Evolutionary conservation across 768 basidiomycete species (phyloP).

Genomic region (Pilatotrama ljubarskyi): DNA sequence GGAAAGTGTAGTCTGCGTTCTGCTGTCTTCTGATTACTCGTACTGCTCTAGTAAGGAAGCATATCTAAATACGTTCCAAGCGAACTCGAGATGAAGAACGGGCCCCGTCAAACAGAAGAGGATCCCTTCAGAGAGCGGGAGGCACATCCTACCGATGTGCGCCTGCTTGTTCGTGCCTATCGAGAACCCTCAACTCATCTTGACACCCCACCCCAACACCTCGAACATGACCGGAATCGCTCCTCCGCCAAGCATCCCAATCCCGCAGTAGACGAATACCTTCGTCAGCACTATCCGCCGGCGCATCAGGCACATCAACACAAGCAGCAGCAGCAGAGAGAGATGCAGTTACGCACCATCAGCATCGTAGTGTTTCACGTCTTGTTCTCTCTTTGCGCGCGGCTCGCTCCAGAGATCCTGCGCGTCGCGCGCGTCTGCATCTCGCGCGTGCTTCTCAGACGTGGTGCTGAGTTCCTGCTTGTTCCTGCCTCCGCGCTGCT

Average conservation of each 20-base stretch:
- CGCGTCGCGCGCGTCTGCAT: slow-evolving; percentile 4
- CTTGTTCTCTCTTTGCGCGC: slow-evolving; percentile 2
- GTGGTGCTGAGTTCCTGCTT: not conserved
- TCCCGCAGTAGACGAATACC: slow-evolving; percentile 87
- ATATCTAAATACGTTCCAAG: not conserved
- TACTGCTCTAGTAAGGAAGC: too few species aligned
- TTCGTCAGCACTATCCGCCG: slow-evolving; percentile 76
- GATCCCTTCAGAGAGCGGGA: too few species aligned
- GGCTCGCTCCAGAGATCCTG: slow-evolving; percentile 8
- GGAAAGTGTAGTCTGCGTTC: too few species aligned
- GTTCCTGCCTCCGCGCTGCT: slow-evolving; percentile 13
- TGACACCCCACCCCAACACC: slow-evolving; percentile 65
- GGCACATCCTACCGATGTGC: not conserved
- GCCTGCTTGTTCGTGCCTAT: not conserved
- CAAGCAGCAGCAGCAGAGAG: not conserved
- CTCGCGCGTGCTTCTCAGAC: slow-evolving; percentile 4
- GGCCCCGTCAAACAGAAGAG: not conserved
- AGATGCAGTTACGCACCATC: slow-evolving; percentile 55
- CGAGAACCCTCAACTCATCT: slow-evolving; percentile 9
- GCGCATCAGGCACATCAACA: not conserved
- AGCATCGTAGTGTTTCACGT: slow-evolving; percentile 78
- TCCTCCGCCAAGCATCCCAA: slow-evolving; percentile 67
- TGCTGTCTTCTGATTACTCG: too few species aligned
- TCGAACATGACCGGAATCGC: slow-evolving; percentile 69
- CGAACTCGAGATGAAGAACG: too few species aligned